Evolutionary conservation across 2,329 filamentous ascomycete species (phyloP).

Genomic region (Lecanoromycetidae sp.): DNA sequence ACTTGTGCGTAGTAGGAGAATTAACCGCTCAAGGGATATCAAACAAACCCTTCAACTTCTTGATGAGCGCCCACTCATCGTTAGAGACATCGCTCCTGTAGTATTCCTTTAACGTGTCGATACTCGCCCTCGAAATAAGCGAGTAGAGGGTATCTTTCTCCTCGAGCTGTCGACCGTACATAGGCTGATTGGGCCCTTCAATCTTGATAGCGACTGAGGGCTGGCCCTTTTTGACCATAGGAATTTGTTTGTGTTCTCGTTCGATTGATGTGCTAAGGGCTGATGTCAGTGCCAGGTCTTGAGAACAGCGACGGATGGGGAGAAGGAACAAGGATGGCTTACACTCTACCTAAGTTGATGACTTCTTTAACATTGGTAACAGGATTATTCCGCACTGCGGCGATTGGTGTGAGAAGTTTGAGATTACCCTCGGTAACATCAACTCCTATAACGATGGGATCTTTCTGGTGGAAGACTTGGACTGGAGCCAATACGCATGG

Average conservation of each 20-base stretch:
- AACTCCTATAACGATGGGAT: conserved; percentile 86
- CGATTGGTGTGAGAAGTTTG: conserved; percentile 77
- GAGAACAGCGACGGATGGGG: background rate
- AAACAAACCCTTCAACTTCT: conserved; percentile 89
- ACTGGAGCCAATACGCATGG: conserved; percentile 83
- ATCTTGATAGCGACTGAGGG: conserved; percentile 98
- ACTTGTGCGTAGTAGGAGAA: too few relatives aligned
- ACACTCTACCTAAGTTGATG: conserved; percentile 81
- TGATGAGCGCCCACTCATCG: conserved; percentile 90
- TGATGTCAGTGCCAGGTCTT: background rate
- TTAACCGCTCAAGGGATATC: conserved; percentile 58
- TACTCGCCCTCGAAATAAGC: conserved; percentile 72
- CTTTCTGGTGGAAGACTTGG: conserved; percentile 96
- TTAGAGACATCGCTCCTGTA: conserved; percentile 77
- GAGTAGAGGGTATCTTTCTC: conserved; percentile 83
- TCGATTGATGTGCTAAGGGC: conserved; percentile 73
- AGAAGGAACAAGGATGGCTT: conserved; percentile 35
- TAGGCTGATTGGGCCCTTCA: conserved; percentile 82
- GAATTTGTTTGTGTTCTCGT: conserved; percentile 91
- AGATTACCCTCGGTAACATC: conserved; percentile 89
- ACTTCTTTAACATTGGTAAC: conserved; percentile 74
- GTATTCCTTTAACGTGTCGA: conserved; percentile 92
- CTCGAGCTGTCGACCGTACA: conserved; percentile 89
- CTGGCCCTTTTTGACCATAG: conserved; percentile 85
- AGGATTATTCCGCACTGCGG: conserved; percentile 70